Percentiles rank a stretch among this genome's conserved stretches.
phyloP scores from a whole-genome alignment of 495 filamentous ascomycete genomes.

The Astrocystis sublimbata region DNA sequence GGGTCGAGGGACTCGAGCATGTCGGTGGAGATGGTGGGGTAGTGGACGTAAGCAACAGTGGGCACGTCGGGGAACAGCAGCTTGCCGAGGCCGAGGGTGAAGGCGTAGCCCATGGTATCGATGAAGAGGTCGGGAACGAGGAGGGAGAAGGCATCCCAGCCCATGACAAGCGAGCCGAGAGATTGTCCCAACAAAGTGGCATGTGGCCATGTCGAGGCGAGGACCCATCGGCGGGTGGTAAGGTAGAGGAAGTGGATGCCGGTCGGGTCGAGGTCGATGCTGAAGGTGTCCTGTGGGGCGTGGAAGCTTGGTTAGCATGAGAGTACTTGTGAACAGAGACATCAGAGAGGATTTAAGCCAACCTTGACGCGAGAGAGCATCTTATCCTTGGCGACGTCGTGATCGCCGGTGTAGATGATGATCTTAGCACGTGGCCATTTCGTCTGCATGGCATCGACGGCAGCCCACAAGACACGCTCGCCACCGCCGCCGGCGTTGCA shows the following conservation, averaged over 20 bases:
- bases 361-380: constrained; percentile 80
- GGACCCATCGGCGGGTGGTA: constrained; percentile 79
- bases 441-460: constrained; percentile 85
- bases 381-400: constrained; percentile 74
- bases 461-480: constrained; percentile 95
- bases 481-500: constrained; percentile 97
- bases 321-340: background rate
- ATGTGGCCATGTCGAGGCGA: constrained; percentile 80
- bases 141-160: constrained; percentile 89
- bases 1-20: constrained; percentile 86
- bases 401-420: constrained; percentile 92
- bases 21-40: constrained; percentile 96
- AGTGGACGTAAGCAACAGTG: constrained; percentile 93
- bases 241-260: constrained; percentile 88
- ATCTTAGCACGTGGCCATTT: constrained; percentile 87
- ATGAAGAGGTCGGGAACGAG: constrained; percentile 92
- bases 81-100: constrained; percentile 78
- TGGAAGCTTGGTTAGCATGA: background rate
- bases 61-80: constrained; percentile 79
- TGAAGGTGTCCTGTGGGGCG: constrained; percentile 74
- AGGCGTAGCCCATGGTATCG: constrained; percentile 98
- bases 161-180: constrained; percentile 80
- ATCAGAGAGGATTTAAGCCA: constrained; percentile 17
- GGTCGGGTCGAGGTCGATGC: constrained; percentile 83
- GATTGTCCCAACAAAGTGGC: constrained; percentile 96